phyloP scores from a whole-genome alignment of 2,329 filamentous ascomycete genomes.

The Arthrinium phaeospermum region DNA sequence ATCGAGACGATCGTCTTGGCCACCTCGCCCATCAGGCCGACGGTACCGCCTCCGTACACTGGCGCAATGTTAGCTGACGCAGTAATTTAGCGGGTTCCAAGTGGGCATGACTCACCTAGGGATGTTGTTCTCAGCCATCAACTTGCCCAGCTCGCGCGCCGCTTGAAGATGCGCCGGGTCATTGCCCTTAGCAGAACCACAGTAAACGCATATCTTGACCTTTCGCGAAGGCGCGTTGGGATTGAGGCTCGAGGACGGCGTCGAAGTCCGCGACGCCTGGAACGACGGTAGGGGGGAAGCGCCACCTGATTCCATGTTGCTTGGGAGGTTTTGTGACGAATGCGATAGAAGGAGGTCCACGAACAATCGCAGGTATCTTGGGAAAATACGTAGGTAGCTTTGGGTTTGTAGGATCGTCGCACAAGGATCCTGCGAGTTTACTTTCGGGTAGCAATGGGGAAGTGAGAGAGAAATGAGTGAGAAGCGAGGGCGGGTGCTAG shows the following conservation, averaged over 20 bases:
- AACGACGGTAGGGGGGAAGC: slow-evolving; percentile 43
- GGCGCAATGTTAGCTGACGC: background rate
- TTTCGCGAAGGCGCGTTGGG: slow-evolving; percentile 33
- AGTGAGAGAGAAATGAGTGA: background rate
- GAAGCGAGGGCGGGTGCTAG: background rate
- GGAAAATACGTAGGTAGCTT: background rate
- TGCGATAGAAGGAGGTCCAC: background rate
- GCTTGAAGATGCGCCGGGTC: slow-evolving; percentile 78
- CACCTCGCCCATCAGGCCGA: slow-evolving; percentile 94
- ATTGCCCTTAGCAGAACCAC: slow-evolving; percentile 78
- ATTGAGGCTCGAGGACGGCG: slow-evolving; percentile 35
- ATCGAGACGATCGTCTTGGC: slow-evolving; percentile 85
- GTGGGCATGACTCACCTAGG: slow-evolving; percentile 58
- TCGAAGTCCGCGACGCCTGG: slow-evolving; percentile 38
- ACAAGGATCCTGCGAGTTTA: background rate
- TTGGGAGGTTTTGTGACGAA: background rate
- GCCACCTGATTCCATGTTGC: slow-evolving; percentile 48
- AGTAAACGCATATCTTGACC: slow-evolving; percentile 90
- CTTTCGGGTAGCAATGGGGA: background rate
- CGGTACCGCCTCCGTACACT: slow-evolving; percentile 95
- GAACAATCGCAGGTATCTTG: background rate
- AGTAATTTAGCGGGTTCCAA: background rate
- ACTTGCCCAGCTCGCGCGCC: slow-evolving; percentile 74
- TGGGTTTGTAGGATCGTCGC: slow-evolving; percentile 1
- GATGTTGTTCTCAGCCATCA: slow-evolving; percentile 80